Conservation (phyloP, 2,329 filamentous ascomycete genomes). For the Orbilia javanica region DNA sequence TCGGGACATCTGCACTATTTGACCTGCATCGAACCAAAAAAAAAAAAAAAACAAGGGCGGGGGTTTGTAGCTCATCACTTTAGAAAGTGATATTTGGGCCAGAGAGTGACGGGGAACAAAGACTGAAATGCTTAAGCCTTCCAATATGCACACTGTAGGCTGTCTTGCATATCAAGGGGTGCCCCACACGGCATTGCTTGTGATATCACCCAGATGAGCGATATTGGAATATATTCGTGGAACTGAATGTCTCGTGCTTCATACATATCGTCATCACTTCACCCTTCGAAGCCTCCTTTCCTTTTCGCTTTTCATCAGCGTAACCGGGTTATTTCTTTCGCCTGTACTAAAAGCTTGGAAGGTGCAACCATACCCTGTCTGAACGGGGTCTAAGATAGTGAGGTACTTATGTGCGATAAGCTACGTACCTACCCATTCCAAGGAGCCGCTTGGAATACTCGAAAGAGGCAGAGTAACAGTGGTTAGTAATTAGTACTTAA, state of each 20-base stretch:
- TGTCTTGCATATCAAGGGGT: constrained; percentile 32
- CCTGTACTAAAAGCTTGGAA: constrained; percentile 39
- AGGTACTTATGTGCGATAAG: constrained; percentile 51
- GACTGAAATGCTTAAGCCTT: constrained; percentile 25
- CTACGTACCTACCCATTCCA: constrained; percentile 43
- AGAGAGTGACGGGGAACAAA: constrained; percentile 31
- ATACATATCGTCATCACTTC: constrained; percentile 2
- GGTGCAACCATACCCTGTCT: constrained; percentile 37
- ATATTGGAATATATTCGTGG: constrained; percentile 6
- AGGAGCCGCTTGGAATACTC: constrained; percentile 21
- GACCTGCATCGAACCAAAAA: background rate
- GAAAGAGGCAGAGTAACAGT: constrained; percentile 21
- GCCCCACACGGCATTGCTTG: constrained; percentile 37
- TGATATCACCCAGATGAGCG: constrained; percentile 30
- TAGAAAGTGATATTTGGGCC: constrained; percentile 22
- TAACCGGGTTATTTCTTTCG: constrained; percentile 50
- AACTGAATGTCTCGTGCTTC: constrained; percentile 46
- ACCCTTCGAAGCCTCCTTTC: background rate
- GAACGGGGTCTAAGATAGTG: constrained; percentile 46
- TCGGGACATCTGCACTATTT: background rate
- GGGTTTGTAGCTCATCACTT: background rate
- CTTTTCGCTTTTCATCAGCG: background rate
- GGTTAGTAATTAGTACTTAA: constrained; percentile 29
- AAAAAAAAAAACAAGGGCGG: constrained; percentile 17
- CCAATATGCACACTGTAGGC: constrained; percentile 23